A percentile compares a stretch with the other conserved stretches of the same genome.
Conservation (phyloP, 2,329 filamentous ascomycete genomes). For the Cladosporium velox region DNA sequence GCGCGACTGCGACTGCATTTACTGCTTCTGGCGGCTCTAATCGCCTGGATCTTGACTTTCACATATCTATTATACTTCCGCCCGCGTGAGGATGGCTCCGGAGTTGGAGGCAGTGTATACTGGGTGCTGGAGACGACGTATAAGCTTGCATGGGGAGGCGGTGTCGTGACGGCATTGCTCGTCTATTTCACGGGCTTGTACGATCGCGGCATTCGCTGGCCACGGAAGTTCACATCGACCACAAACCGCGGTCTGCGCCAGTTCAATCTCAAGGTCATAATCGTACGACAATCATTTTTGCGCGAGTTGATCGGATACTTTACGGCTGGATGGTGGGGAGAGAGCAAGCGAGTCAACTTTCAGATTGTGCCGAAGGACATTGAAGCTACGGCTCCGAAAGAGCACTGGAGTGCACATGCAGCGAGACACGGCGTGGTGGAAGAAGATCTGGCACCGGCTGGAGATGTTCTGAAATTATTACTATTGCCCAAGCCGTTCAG, state of each 20-base stretch:
- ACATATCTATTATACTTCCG: constrained; percentile 88
- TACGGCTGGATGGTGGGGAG: constrained; percentile 36
- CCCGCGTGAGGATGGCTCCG: constrained; percentile 91
- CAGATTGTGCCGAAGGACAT: constrained; percentile 43
- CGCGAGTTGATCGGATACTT: constrained; percentile 66
- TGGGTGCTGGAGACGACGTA: constrained; percentile 91
- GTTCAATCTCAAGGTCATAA: constrained; percentile 95
- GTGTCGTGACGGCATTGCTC: constrained; percentile 79
- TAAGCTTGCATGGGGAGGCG: constrained; percentile 88
- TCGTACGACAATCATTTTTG: constrained; percentile 81
- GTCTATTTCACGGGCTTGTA: constrained; percentile 96
- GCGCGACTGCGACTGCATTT: constrained; percentile 88
- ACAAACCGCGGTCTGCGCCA: constrained; percentile 86
- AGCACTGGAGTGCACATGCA: constrained; percentile 48
- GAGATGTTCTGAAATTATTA: constrained; percentile 87
- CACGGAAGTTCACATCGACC: constrained; percentile 82
- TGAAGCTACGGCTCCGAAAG: constrained; percentile 60
- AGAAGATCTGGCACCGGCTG: constrained; percentile 86
- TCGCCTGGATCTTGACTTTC: constrained; percentile 80
- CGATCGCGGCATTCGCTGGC: constrained; percentile 94
- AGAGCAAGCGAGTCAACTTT: constrained; percentile 38
- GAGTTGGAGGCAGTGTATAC: constrained; percentile 90
- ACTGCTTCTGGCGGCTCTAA: constrained; percentile 81
- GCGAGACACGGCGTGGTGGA: constrained; percentile 57
- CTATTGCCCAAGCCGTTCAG: constrained; percentile 93